phyloP scores from a whole-genome alignment of 2,329 filamentous ascomycete genomes.

The Botrytis squamosa region DNA sequence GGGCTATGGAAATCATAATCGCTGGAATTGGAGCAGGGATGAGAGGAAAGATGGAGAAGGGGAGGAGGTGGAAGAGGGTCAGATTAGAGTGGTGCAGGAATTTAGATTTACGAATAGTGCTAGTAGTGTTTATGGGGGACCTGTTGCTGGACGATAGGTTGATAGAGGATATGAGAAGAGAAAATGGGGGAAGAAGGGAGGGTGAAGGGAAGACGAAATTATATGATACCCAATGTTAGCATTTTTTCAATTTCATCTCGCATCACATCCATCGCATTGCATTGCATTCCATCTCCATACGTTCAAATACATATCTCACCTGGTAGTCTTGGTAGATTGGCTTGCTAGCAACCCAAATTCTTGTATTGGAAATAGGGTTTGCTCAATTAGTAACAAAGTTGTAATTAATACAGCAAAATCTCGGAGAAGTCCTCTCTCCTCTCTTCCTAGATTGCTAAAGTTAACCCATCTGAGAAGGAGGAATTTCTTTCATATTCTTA shows the following conservation, averaged over 20 bases:
- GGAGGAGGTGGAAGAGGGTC: conserved; percentile 1
- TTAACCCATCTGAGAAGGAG: too few species aligned
- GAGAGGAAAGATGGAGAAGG: not conserved
- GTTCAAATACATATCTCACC: not conserved
- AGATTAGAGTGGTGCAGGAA: conserved; percentile 14
- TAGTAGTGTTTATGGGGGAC: not conserved
- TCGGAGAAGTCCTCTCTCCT: not conserved
- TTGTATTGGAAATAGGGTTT: not conserved
- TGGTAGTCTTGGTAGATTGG: not conserved
- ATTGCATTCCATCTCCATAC: not conserved
- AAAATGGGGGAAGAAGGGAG: not conserved
- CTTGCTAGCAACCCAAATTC: too few species aligned
- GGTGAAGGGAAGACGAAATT: not conserved
- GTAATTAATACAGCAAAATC: fast-evolving
- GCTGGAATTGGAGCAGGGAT: conserved; percentile 1
- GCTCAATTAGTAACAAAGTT: not conserved
- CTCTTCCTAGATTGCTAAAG: not conserved
- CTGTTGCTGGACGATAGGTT: conserved; percentile 5
- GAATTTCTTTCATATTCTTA: fast-evolving
- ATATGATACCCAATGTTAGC: conserved; percentile 1
- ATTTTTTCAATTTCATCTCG: not conserved
- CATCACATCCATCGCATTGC: not conserved
- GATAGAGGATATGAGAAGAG: not conserved
- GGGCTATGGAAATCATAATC: not conserved
- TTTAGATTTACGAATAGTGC: conserved; percentile 10